A percentile compares a stretch with the other conserved stretches of the same genome.
Conservation (phyloP, 768 basidiomycete genomes). For the Xerocomus spinulosus region DNA sequence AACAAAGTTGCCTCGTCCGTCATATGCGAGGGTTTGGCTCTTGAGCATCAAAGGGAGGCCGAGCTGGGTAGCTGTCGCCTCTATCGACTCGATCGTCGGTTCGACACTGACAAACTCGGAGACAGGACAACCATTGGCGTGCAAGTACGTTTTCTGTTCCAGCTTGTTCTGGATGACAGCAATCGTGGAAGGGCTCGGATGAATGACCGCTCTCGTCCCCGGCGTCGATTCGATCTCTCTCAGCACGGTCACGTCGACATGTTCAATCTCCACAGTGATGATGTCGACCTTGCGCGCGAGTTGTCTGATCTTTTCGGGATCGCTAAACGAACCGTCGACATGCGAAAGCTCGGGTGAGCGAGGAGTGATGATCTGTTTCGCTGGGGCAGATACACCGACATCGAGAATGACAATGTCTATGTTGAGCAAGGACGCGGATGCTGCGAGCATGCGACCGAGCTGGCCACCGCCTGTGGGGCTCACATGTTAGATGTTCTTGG, state of each 20-base stretch:
- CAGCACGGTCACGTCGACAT: constrained; percentile 78
- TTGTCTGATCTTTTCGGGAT: constrained; percentile 70
- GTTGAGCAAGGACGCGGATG: constrained; percentile 83
- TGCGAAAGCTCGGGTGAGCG: constrained; percentile 49
- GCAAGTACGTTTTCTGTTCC: constrained; percentile 59
- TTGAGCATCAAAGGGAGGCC: constrained; percentile 95
- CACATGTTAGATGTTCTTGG: constrained; percentile 2
- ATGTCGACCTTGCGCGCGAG: constrained; percentile 80
- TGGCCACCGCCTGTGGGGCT: constrained; percentile 79
- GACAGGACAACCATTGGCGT: constrained; percentile 45
- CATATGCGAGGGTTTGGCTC: constrained; percentile 91
- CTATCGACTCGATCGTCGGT: constrained; percentile 46
- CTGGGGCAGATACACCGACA: constrained; percentile 72
- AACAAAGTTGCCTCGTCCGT: constrained; percentile 90
- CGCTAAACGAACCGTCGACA: constrained; percentile 85
- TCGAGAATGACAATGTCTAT: constrained; percentile 83
- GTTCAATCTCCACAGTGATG: constrained; percentile 95
- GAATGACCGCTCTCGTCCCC: constrained; percentile 38
- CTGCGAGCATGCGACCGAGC: constrained; percentile 94
- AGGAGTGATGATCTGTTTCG: constrained; percentile 79
- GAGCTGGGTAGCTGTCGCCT: constrained; percentile 48
- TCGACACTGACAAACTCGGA: constrained; percentile 61
- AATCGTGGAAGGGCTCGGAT: constrained; percentile 81
- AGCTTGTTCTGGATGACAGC: constrained; percentile 78
- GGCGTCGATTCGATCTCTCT: constrained; percentile 37